Evolutionary conservation across 768 basidiomycete genomes (phyloP).

Genomic region (Pleurotus salmoneostramineus): DNA sequence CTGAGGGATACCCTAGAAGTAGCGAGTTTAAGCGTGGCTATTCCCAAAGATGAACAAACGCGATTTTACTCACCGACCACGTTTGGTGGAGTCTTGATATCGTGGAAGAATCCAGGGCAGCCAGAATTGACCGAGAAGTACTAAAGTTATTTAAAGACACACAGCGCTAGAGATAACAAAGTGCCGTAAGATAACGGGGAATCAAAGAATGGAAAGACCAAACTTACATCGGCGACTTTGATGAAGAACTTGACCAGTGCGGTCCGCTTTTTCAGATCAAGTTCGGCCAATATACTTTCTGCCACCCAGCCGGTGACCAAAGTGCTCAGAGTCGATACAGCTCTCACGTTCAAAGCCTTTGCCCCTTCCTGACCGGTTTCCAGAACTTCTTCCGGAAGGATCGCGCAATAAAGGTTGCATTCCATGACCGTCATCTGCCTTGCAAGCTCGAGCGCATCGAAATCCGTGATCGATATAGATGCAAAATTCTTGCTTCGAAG

Average conservation of each 20-base stretch:
- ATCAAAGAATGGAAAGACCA: neutral
- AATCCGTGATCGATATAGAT: constrained; percentile 76
- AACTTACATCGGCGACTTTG: constrained; percentile 84
- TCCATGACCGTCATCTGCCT: constrained; percentile 96
- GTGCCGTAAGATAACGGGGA: constrained; percentile 6
- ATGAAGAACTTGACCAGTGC: constrained; percentile 85
- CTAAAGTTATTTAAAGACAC: constrained; percentile 84
- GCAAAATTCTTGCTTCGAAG: constrained; percentile 65
- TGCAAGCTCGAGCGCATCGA: constrained; percentile 88
- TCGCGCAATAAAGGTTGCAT: constrained; percentile 78
- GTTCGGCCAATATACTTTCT: constrained; percentile 89
- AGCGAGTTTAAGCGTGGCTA: neutral
- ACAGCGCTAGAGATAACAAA: constrained; percentile 60
- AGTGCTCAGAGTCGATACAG: constrained; percentile 85
- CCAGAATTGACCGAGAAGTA: constrained; percentile 87
- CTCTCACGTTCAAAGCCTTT: constrained; percentile 67
- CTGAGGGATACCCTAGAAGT: constrained; percentile 67
- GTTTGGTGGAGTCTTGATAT: constrained; percentile 91
- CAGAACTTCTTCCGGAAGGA: constrained; percentile 85
- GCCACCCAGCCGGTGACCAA: constrained; percentile 95
- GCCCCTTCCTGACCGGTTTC: constrained; percentile 75
- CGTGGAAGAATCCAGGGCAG: constrained; percentile 93
- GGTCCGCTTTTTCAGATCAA: constrained; percentile 82
- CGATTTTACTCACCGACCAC: constrained; percentile 70
- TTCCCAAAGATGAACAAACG: too few relatives aligned